Base-by-base conservation (phyloP, 1,139 yeast genomes). In the Saccharomyces hybrid region DNA sequence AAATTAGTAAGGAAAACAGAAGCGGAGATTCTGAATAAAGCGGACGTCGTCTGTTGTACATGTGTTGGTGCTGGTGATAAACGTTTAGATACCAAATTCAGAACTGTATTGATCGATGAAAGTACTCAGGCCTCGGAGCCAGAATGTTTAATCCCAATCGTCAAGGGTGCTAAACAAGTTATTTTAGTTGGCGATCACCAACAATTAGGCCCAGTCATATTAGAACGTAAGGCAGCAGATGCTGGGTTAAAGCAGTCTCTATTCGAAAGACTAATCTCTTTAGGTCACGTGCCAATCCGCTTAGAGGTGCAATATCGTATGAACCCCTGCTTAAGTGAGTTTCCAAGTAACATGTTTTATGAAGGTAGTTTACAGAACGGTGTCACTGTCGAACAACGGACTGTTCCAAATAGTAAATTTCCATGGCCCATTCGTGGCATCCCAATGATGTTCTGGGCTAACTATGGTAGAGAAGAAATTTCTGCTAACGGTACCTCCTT, bases 361-460 rank as follows among this genome's bases (percentile, higher is more conserved):
- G 97, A 90, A 64, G 98, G 98, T 32, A 79, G 87, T 50, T 78
- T 91, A 63, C 97, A 90, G 69, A 90, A 90, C 67, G 97, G 97
- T 61, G 96, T 90, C 9, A 84, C 95, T 0, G 76, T 80, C 26
- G 87, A 83, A 55, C 86, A 88, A 61, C 78, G 97, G 60, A 73
- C 78, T 20, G 70, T 85, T 31, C 65, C 74, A 6, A 73, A 79
- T 27, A 76, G 83, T 4, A 76, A 79, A 5, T 89, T 90, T 74
- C 96, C 96, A 14, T 91, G 97, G 97, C 97, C 97, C 0, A 84
- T 86, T 28, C 74, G 76, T 42, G 86, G 83, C 52, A 77, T 77
- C 2, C 97, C 97, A 20, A 88, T 89, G 96, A 87, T 90, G 95
- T 88, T 91, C 65, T 90, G 97, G 97, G 86, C 90, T 2, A 86